A percentile compares a stretch with the other conserved stretches of the same genome.
These are phyloP conservation scores for Hypoxylon intermedium DNA, from an alignment of 495 filamentous ascomycete species.

Conservation along the genomic window DNA sequence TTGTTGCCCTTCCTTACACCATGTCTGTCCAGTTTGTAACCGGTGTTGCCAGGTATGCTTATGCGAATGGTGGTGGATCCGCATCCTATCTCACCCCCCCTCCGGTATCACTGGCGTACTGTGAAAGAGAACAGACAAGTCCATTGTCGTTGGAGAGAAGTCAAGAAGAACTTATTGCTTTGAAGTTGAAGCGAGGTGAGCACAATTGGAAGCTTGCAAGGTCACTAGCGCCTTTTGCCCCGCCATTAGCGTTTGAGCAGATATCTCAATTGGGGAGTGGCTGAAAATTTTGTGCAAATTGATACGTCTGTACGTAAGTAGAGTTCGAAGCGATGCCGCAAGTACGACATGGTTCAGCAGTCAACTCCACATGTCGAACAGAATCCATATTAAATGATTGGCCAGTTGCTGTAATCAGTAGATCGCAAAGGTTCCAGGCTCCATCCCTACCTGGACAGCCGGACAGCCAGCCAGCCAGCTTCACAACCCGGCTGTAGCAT, in stretches of 20 bases:
- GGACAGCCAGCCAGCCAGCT: too few species aligned
- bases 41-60: neutral
- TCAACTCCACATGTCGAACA: slow-evolving; percentile 11
- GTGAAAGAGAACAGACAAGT: neutral
- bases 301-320: slow-evolving; percentile 28
- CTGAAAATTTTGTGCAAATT: slow-evolving; percentile 24
- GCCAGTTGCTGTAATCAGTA: slow-evolving; percentile 16
- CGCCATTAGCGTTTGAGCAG: slow-evolving; percentile 20
- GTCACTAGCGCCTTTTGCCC: slow-evolving; percentile 15
- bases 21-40: neutral
- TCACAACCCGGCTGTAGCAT: slow-evolving; percentile 10
- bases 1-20: too few species aligned
- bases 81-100: neutral
- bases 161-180: slow-evolving; percentile 23
- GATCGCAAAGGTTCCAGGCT: slow-evolving; percentile 30
- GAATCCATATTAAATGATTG: slow-evolving; percentile 38
- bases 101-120: neutral
- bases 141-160: slow-evolving; percentile 15
- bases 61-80: slow-evolving; percentile 1
- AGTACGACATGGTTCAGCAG: slow-evolving; percentile 25
- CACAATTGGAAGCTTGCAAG: slow-evolving; percentile 6
- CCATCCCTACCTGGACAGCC: too few species aligned
- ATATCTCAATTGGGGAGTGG: slow-evolving; percentile 33
- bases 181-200: slow-evolving; percentile 7
- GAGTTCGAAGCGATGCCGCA: slow-evolving; percentile 35